Base-by-base conservation (phyloP, 768 basidiomycete genomes). In the Sarcodon sp. region DNA sequence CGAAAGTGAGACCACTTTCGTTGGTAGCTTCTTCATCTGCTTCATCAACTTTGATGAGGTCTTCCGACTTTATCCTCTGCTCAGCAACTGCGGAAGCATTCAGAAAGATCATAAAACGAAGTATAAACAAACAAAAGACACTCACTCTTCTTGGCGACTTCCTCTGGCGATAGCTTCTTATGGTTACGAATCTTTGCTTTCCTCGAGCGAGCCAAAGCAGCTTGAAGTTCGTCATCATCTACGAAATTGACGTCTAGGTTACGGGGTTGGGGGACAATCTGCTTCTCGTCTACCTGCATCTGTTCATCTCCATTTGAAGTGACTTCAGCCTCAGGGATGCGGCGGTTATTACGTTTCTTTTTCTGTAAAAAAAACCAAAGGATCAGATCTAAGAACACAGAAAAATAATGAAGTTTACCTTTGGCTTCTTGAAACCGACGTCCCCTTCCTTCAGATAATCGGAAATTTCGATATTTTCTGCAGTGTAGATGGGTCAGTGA, bases 201-300 rank as follows among this genome's bases (percentile, higher is more conserved):
- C 50, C 96, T 75, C 50, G 88, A 80, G 8, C 88, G 79, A 34
- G 94, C 83, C 50, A 98, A 71, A 27, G 87, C 89, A 37, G 87
- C 87, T 70, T 97, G 93, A 38, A 99, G 76, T 58, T 99, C 96
- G 64, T 99, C 96, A 63, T 99, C 96, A 66, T 98, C 96, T 53
- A 98, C 84, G 64, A 96, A 89, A 66, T 94, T 94, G 56, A 74
- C 71, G 61, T 92, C 80, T 46, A 90, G 71, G 61, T 91, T 79
- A 57, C 84, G 74, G 54, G 70, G 69, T 54, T 82, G 72, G 51
- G 81, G 77, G 27, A 79, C 66, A 49, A 77, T 68, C n/a, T 84
- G 77, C 55, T 76, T 80, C 55, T 75, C 67, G 58, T 96, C 93
- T 47, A 92, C 75, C 33, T 88, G 78, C 87, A 94, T 96, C 53